Percentiles rank a stretch among this genome's conserved stretches.
Evolutionary conservation across 768 basidiomycete species (phyloP).

Genomic region (Rhodotorula toruloides): DNA sequence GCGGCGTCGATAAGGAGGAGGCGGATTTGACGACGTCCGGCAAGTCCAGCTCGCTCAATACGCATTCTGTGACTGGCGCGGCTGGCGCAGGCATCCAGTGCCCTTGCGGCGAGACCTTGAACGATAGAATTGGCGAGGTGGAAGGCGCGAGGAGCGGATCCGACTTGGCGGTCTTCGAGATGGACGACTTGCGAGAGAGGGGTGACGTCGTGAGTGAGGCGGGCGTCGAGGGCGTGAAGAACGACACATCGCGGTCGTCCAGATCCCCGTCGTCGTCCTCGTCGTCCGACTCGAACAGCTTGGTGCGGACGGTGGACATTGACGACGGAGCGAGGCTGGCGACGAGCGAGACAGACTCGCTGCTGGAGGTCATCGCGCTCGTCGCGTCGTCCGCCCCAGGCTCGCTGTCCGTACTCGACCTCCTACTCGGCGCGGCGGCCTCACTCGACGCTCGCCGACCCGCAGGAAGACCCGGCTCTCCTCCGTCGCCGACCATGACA

Average conservation of each 20-base stretch:
- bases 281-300: constrained; percentile 5
- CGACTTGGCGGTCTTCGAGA: constrained; percentile 6
- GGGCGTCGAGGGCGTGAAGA: constrained; percentile 3
- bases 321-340: not conserved
- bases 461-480: too few species aligned
- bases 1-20: not conserved
- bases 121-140: constrained; percentile 2
- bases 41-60: not conserved
- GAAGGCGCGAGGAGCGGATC: constrained; percentile 29
- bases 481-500: too few species aligned
- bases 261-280: constrained; percentile 5
- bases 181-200: constrained; percentile 1
- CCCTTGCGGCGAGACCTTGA: not conserved
- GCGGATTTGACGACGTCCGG: not conserved
- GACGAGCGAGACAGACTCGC: not conserved
- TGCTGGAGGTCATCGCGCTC: not conserved
- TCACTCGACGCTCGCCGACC: too few species aligned
- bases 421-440: too few species aligned
- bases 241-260: not conserved
- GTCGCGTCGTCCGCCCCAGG: not conserved
- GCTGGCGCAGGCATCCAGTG: constrained; percentile 22
- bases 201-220: not conserved
- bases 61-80: not conserved
- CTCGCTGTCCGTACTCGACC: too few species aligned
- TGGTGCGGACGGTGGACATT: not conserved